Base-by-base conservation (phyloP, 179 eudicot species). In the Amaranthus tricolor region DNA sequence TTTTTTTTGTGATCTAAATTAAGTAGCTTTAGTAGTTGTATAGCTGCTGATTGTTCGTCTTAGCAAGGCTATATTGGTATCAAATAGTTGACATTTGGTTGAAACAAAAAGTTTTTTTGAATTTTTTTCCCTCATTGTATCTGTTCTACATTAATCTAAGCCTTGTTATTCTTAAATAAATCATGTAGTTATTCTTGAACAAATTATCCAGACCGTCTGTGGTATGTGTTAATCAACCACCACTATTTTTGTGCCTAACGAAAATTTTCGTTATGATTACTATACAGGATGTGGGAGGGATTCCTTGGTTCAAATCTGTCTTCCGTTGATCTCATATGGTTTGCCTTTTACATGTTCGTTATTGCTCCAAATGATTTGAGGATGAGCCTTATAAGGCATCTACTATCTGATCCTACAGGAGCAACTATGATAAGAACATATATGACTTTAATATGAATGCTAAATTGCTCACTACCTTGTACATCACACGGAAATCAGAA, bases 271-370 rank as follows among this genome's bases (percentile, higher is more conserved):
- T 31, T 21, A 21, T 69, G 72, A 24, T 69, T 69, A 11, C 44
- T 31, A 24, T 69, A 82, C 91, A 94, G 98, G 98, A 94, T 94
- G 98, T 94, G 92, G 90, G 86, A 81, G 71, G 98, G 98, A 73
- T 94, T 94, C 80, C 96, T 94, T 0, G 94, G 96, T 7, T 94
- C 98, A 3, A 83, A 84, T 76, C 89, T 94, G 14, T 94, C 98
- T 21, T 92, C 97, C 7, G 84, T 76, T 4, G 98, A 94, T 84
- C 94, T 94, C 11, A 52, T 89, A 74, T 67, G 90, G 76, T 94
- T 94, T 81, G 96, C 98, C 19, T 86, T 94, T 57, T 89, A 89
- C 64, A 94, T 94, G 98, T 94, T 94, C 81, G 81, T 88, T 68
- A 86, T 92, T 75, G 97, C 98, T 70, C 97, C 98, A 14, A 86